phyloP scores from a whole-genome alignment of 1,284 basidiomycete species.

The Cryptococcus sp. region DNA sequence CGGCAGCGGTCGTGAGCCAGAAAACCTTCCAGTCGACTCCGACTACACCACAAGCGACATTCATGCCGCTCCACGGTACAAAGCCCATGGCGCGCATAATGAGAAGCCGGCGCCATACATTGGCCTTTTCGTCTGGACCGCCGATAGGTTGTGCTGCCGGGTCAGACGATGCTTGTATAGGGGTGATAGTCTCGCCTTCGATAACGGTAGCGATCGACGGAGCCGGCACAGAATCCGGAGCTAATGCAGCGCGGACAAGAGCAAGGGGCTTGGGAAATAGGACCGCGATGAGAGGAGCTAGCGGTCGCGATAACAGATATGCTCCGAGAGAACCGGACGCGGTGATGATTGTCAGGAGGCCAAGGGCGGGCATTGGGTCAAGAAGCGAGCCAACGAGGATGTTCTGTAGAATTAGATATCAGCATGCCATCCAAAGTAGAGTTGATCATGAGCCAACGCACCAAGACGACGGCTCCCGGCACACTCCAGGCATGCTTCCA shows the following conservation, averaged over 20 bases:
- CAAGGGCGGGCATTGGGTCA: constrained; percentile 72
- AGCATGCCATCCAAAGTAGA: background rate
- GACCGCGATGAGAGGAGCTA: constrained; percentile 75
- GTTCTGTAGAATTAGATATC: constrained; percentile 60
- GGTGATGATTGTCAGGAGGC: constrained; percentile 76
- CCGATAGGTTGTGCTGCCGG: constrained; percentile 32
- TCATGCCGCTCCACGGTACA: constrained; percentile 92
- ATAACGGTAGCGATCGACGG: constrained; percentile 5
- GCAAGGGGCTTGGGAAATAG: constrained; percentile 79
- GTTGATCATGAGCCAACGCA: constrained; percentile 52
- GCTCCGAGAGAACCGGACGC: constrained; percentile 80
- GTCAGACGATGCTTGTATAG: constrained; percentile 38
- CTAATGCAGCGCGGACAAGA: constrained; percentile 57
- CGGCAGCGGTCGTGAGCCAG: constrained; percentile 78
- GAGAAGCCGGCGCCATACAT: constrained; percentile 79
- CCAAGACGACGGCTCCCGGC: constrained; percentile 85
- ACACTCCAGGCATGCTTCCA: constrained; percentile 97
- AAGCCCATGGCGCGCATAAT: constrained; percentile 83
- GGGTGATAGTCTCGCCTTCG: constrained; percentile 46
- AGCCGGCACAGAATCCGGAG: constrained; percentile 34
- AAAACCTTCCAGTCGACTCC: constrained; percentile 77
- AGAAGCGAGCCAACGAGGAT: constrained; percentile 84
- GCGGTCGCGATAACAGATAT: constrained; percentile 73
- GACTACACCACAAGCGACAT: constrained; percentile 87
- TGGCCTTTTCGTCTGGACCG: constrained; percentile 30